Conservation (phyloP, 257 asterid genomes). For the Vinca minor region DNA sequence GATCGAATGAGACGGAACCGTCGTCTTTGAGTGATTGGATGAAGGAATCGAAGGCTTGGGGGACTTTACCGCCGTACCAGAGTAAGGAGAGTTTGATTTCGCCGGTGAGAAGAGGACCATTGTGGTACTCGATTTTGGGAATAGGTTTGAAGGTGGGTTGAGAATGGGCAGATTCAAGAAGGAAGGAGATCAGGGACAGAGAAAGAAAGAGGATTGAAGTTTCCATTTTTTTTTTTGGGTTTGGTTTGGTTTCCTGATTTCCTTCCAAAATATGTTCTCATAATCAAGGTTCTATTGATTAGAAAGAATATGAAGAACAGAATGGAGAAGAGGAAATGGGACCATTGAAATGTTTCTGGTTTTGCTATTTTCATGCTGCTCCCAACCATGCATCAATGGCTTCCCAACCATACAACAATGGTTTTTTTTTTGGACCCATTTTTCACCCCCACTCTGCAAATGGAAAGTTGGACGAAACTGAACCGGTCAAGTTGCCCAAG, state of each 20-base stretch:
- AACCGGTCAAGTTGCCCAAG: too few species aligned
- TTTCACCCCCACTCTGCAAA: too few species aligned
- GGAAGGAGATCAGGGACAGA: conserved; percentile 3
- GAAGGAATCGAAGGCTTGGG: background rate
- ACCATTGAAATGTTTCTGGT: background rate
- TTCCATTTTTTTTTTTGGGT: conserved; percentile 9
- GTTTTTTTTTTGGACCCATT: too few species aligned
- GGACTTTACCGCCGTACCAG: conserved; percentile 4
- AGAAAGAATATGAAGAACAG: background rate
- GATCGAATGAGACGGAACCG: background rate
- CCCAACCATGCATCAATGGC: background rate
- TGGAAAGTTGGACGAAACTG: too few species aligned
- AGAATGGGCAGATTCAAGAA: background rate
- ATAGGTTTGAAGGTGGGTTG: background rate
- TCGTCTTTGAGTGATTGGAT: conserved; percentile 4
- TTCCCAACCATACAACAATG: too few species aligned
- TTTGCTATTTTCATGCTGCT: background rate
- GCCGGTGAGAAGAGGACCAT: conserved; percentile 12
- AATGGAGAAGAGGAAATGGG: background rate
- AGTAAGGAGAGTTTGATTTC: conserved; percentile 5
- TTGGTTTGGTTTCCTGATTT: too few species aligned
- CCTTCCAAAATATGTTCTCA: background rate
- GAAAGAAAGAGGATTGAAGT: background rate
- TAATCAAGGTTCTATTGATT: too few species aligned
- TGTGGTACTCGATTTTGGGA: background rate